These are phyloP conservation scores for Fagopyrum homotropicum DNA, from an alignment of 148 eudicot genomes.

Conservation along the genomic window DNA sequence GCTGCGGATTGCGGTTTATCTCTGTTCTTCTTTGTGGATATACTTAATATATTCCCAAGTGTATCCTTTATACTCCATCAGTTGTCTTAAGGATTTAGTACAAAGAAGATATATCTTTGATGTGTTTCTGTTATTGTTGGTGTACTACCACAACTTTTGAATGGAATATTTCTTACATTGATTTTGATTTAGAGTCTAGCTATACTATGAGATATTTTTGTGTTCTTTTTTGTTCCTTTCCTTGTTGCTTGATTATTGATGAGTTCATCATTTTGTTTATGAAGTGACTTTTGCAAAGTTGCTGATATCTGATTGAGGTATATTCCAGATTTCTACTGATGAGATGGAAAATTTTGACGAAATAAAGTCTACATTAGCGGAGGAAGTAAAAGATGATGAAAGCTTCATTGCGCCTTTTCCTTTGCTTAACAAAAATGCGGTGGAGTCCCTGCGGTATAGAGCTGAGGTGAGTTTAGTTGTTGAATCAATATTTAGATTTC, in stretches of 20 bases:
- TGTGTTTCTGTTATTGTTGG: background rate
- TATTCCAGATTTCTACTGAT: constrained; percentile 65
- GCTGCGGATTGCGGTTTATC: no score
- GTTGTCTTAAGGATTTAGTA: background rate
- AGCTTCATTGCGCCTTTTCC: constrained; percentile 81
- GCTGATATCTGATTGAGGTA: constrained; percentile 17
- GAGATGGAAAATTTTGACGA: constrained; percentile 73
- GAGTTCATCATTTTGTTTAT: background rate
- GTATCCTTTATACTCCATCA: no score
- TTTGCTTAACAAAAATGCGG: constrained; percentile 72
- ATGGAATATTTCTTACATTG: background rate
- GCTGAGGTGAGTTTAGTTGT: constrained; percentile 55
- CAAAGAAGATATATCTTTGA: background rate
- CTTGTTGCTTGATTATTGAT: background rate
- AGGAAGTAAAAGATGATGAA: constrained; percentile 41
- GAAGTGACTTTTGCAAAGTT: background rate
- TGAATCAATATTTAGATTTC: background rate
- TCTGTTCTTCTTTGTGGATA: no score
- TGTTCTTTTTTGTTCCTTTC: background rate
- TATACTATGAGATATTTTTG: background rate
- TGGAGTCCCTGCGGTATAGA: constrained; percentile 86
- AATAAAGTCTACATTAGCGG: constrained; percentile 59
- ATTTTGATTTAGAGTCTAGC: background rate
- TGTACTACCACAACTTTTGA: background rate
- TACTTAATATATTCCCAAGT: no score